Evolutionary conservation across 495 filamentous ascomycete genomes (phyloP), one percentile per base, ranked within the genome.

Genomic region (Staphylotrichum longicolle): DNA sequence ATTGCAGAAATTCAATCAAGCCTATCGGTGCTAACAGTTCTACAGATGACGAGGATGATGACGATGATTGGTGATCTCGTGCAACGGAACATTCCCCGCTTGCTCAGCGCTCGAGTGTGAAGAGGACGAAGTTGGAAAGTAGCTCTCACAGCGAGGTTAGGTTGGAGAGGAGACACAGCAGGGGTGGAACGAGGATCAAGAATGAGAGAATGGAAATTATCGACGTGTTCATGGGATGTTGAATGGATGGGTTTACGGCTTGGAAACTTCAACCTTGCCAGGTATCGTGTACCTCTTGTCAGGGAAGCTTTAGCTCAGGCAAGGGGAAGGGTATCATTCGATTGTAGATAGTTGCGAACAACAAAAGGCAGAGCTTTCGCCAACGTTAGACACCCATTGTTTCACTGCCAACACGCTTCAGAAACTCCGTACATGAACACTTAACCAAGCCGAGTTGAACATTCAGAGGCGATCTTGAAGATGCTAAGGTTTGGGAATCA

Each of bases 41-140:
- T 34, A 40, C 59, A 90, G 86, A 93, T 78, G 89, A 93, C 68
- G 89, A 93, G 70, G 85, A 87, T 72, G 87, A 91, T 66, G 83
- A 88, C 57, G 89, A 93, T 66, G 88, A 91, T 74, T 91, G 88
- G 88, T 86, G 79, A 68, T 49, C 20, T 27, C 20, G 20, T 27
- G 20, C 20, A 27, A 27, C 20, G 20, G 20, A 27, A 27, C 20
- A 27, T 27, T 27, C 20, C 20, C 20, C 20, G 20, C 20, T 27
- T 27, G 20, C 20, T 3, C 33, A 7, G 27, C 10, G 32, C 32
- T 27, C 20, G 15, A 40, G 35, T 4, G 20, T 35, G 46, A 15
- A 12, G 6, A 32, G 12, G 41, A n/a, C 30, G 40, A 35, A 20
- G 2, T 20, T 12, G 10, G 7, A 27, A 0, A 27, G 20, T 27